Evolutionary conservation across 2,329 filamentous ascomycete genomes (phyloP), one percentile per base, ranked within the genome.

Genomic region (Aspergillus viridinutans): DNA sequence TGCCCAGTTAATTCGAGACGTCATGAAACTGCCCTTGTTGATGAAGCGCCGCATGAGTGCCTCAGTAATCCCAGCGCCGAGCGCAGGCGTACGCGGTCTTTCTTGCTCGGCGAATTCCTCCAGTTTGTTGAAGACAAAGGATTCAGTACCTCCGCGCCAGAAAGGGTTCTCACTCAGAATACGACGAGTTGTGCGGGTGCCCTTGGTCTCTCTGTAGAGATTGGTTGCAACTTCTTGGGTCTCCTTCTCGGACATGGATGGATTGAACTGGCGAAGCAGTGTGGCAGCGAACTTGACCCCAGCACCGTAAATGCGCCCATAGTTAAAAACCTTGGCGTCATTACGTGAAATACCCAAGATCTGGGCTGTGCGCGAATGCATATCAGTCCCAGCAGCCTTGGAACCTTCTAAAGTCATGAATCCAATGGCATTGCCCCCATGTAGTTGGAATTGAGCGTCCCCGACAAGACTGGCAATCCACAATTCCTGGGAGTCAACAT

Each of bases 361-460:
- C 5, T 83, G 82, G 1, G 94, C 95, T 28, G 94, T 99, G 32
- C 93, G 90, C 6, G 92, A 97, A 74, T 99, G 93, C 55, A 97
- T 77, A 73, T 99, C 93, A 0, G 93, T 99, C 3, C 93, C 93
- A 2, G 90, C 91, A 5, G 91, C 87, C 75, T 99, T 97, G 51
- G 91, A 94, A 14, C 94, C 93, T 76, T 99, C 95, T 1, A 99
- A 80, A 0, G 94, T 99, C 95, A 99, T 99, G 79, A 99, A 99
- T 0, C 95, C 94, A 57, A 99, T 90, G 1, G 95, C 94, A 70
- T 97, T 97, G 53, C 94, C 95, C 45, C 94, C 95, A 65, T 99
- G 94, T 1, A 99, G 80, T 68, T 91, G 89, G 78, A 99, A 99
- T 25, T 92, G 92, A 3, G 94, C 90, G 72, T 99, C 94, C 25